Evolutionary conservation across 495 filamentous ascomycete species (phyloP).

Genomic region (Parachaetomium inaequale): DNA sequence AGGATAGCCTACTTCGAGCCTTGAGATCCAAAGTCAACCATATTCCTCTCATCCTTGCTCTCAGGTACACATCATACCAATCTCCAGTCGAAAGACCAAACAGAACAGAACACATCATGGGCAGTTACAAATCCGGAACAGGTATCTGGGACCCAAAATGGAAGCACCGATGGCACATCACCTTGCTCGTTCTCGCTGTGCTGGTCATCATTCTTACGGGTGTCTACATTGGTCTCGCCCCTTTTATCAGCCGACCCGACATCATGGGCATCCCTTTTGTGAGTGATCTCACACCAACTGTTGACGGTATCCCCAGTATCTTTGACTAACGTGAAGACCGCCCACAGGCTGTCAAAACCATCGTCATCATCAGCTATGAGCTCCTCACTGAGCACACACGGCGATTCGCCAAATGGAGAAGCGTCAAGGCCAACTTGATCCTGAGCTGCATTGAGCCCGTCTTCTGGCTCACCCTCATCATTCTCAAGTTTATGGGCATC

Average conservation of each 20-base stretch:
- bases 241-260: background rate
- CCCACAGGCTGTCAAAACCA: background rate
- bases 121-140: background rate
- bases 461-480: slow-evolving; percentile 7
- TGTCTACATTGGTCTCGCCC: background rate
- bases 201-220: background rate
- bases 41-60: too few species aligned
- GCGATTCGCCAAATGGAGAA: background rate
- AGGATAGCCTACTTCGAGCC: too few species aligned
- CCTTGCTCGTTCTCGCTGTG: background rate
- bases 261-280: slow-evolving; percentile 1
- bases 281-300: background rate
- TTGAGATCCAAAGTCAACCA: too few species aligned
- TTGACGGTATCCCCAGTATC: background rate
- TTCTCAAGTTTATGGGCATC: slow-evolving; percentile 8
- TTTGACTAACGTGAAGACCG: background rate
- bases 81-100: background rate
- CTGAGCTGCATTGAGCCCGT: slow-evolving; percentile 4
- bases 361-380: slow-evolving; percentile 2
- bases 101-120: background rate
- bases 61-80: background rate
- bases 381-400: background rate
- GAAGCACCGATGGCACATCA: background rate
- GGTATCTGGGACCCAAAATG: background rate
- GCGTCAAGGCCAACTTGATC: slow-evolving; percentile 2